A percentile compares a stretch with the other conserved stretches of the same genome.
These are phyloP conservation scores for Panaeolus papilionaceus DNA, from an alignment of 768 basidiomycete genomes.

Conservation along the genomic window DNA sequence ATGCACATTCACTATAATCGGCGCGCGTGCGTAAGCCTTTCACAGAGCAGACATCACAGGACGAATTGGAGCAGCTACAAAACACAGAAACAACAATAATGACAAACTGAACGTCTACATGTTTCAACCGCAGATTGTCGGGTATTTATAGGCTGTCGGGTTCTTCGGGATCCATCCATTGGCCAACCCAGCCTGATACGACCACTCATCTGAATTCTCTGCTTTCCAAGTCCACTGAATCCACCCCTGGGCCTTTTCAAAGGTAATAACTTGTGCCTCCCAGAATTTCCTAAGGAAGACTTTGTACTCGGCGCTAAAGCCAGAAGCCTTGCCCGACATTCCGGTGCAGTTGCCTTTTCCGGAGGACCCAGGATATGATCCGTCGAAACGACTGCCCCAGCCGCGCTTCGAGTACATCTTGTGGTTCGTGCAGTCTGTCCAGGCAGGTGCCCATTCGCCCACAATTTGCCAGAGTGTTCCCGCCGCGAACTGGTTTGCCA, in stretches of 20 bases:
- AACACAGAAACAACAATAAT: not conserved
- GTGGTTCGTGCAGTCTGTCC: constrained; percentile 68
- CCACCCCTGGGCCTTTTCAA: constrained; percentile 74
- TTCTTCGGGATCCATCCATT: constrained; percentile 85
- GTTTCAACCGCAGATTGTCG: constrained; percentile 42
- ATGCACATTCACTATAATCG: constrained; percentile 43
- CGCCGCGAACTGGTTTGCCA: constrained; percentile 47
- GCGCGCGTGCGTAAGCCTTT: not conserved
- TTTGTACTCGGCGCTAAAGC: constrained; percentile 81
- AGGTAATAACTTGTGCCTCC: constrained; percentile 84
- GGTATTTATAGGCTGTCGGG: constrained; percentile 54
- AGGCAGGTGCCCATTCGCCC: constrained; percentile 85
- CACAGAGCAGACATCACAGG: not conserved
- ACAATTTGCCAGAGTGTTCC: constrained; percentile 81
- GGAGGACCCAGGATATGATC: constrained; percentile 62
- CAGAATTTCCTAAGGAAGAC: constrained; percentile 78
- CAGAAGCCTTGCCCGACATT: constrained; percentile 69
- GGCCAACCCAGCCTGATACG: constrained; percentile 80
- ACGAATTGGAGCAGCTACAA: not conserved
- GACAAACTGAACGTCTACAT: not conserved
- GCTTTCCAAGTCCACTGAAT: constrained; percentile 86
- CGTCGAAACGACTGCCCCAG: constrained; percentile 68
- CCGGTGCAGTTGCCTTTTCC: constrained; percentile 70
- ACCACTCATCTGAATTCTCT: constrained; percentile 87
- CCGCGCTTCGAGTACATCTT: constrained; percentile 85